Evolutionary conservation across 164 flowering plant species (phyloP).

Genomic region (Malania oleifera): DNA sequence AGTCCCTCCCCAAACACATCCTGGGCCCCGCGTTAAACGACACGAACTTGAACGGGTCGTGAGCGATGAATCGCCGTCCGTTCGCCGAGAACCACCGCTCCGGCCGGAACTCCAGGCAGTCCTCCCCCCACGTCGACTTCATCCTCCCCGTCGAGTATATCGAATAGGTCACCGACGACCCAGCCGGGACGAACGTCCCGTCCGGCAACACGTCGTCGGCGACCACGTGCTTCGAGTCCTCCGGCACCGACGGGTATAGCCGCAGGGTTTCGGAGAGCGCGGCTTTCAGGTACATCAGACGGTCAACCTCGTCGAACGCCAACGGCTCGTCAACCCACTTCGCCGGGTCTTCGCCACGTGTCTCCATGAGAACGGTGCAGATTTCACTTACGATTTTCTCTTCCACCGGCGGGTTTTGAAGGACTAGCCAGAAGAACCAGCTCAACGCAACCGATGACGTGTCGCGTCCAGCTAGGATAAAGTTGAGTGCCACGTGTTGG

Average conservation of each 20-base stretch:
- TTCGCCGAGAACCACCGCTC: constrained; percentile 55
- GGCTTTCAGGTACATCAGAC: constrained; percentile 54
- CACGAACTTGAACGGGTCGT: constrained; percentile 51
- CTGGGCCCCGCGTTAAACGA: constrained; percentile 93
- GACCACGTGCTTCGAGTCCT: constrained; percentile 69
- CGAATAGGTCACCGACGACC: constrained; percentile 63
- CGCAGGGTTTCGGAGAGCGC: constrained; percentile 63
- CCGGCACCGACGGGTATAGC: constrained; percentile 69
- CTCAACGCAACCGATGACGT: constrained; percentile 69
- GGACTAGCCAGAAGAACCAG: constrained; percentile 71
- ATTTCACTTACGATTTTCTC: constrained; percentile 43
- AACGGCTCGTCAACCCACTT: constrained; percentile 48
- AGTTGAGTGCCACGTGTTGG: constrained; percentile 68
- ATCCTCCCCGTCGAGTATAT: constrained; percentile 59
- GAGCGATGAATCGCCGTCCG: constrained; percentile 29
- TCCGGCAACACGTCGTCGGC: constrained; percentile 61
- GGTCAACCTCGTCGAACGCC: constrained; percentile 50
- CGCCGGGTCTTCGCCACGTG: constrained; percentile 45
- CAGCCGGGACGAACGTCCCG: constrained; percentile 69
- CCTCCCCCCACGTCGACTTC: constrained; percentile 62
- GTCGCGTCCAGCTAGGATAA: constrained; percentile 84
- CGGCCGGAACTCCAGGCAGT: constrained; percentile 56
- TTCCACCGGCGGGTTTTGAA: constrained; percentile 42
- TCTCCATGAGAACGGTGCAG: constrained; percentile 42
- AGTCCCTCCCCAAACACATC: constrained; percentile 77